Percentiles rank a stretch among this genome's conserved stretches.
Evolutionary conservation across 805 yeast species (phyloP).

Genomic region (Saccharomycopsis sp.): DNA sequence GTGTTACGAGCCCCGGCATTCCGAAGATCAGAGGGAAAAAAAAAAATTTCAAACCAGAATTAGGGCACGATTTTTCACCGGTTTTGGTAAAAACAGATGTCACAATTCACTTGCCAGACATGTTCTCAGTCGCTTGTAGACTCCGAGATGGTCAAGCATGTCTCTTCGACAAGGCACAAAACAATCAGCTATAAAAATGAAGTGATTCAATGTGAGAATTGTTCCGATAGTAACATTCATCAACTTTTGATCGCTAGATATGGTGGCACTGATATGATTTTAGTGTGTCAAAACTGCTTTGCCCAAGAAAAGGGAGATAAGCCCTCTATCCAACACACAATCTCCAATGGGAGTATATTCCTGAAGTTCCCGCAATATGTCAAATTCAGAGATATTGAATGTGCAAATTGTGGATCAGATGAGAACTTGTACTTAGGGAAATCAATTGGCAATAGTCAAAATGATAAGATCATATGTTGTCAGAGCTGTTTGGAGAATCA

Average conservation of each 20-base stretch:
- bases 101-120: conserved; percentile 44
- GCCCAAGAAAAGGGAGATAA: conserved; percentile 34
- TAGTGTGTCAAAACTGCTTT: conserved; percentile 42
- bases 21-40: too few species aligned
- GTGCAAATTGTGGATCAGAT: conserved; percentile 39
- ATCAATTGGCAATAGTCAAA: conserved; percentile 6
- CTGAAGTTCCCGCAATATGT: conserved; percentile 40
- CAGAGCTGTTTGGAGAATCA: conserved; percentile 33
- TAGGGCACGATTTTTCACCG: too few species aligned
- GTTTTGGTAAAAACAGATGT: too few species aligned
- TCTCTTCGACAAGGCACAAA: conserved; percentile 48
- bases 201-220: conserved; percentile 47
- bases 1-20: too few species aligned
- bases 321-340: conserved; percentile 43
- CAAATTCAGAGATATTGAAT: conserved; percentile 44
- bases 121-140: conserved; percentile 34
- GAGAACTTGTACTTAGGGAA: conserved; percentile 33
- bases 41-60: too few species aligned
- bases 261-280: conserved; percentile 48
- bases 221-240: conserved; percentile 48
- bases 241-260: conserved; percentile 43
- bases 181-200: conserved; percentile 35
- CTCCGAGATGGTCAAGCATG: conserved; percentile 43
- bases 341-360: conserved; percentile 51
- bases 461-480: conserved; percentile 36